A percentile compares a stretch with the other conserved stretches of the same genome.
Evolutionary conservation across 352 stramenopile genomes (phyloP).

Genomic region (Pythium brachiatum): DNA sequence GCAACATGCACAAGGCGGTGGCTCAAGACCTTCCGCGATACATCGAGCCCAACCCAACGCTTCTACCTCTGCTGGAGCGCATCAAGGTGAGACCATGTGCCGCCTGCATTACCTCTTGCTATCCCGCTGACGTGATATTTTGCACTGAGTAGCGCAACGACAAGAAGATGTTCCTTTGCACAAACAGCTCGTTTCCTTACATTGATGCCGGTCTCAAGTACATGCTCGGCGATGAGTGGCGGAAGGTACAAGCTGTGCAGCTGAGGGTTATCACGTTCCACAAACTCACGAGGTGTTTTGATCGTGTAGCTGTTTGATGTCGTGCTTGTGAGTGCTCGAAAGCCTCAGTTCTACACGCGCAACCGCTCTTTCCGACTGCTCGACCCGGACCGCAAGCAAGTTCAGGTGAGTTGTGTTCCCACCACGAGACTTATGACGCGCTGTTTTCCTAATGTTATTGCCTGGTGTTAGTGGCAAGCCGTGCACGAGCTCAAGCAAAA

Average conservation of each 20-base stretch:
- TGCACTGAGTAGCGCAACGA: constrained; percentile 45
- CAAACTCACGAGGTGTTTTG: not conserved
- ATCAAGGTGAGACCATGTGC: constrained; percentile 41
- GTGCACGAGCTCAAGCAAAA: constrained; percentile 56
- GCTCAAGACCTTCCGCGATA: constrained; percentile 81
- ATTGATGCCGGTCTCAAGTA: constrained; percentile 91
- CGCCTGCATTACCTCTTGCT: not conserved
- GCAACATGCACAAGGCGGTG: constrained; percentile 91
- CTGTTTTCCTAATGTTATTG: constrained; percentile 19
- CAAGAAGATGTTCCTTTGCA: constrained; percentile 92
- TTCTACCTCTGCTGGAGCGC: constrained; percentile 80
- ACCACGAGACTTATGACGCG: not conserved
- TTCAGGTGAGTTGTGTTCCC: constrained; percentile 30
- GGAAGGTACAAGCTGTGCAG: constrained; percentile 24
- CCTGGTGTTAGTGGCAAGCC: constrained; percentile 47
- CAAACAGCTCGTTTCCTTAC: constrained; percentile 94
- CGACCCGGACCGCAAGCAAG: constrained; percentile 59
- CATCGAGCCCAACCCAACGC: constrained; percentile 85
- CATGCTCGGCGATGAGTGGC: constrained; percentile 91
- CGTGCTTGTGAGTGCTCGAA: constrained; percentile 87
- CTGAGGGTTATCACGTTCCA: not conserved
- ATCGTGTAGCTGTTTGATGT: constrained; percentile 78
- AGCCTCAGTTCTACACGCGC: constrained; percentile 92
- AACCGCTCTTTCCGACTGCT: constrained; percentile 74
- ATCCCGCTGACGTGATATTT: not conserved